phyloP scores from a whole-genome alignment of 2,329 filamentous ascomycete genomes.

The Exserohilum turcica region DNA sequence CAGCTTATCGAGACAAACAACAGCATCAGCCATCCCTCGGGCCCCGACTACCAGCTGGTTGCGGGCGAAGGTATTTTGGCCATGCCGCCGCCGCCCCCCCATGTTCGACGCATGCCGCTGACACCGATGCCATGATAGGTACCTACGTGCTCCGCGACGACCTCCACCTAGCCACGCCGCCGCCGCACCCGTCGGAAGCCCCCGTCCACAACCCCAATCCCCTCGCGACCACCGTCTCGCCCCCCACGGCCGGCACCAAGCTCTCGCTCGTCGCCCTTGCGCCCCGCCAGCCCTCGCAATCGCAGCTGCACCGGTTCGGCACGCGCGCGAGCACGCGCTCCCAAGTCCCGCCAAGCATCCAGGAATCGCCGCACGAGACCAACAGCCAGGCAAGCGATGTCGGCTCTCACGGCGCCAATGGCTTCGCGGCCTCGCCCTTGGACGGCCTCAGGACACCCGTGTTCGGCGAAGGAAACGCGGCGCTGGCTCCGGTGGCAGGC shows the following conservation, averaged over 20 bases:
- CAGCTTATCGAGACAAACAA: conserved; percentile 95
- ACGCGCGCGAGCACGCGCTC: conserved; percentile 51
- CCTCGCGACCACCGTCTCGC: conserved; percentile 79
- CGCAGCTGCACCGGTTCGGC: conserved; percentile 49
- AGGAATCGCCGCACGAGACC: conserved; percentile 51
- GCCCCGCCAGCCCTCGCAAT: conserved; percentile 53
- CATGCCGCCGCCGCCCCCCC: conserved; percentile 2
- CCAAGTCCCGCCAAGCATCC: conserved; percentile 53
- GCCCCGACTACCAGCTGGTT: conserved; percentile 85
- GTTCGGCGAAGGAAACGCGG: conserved; percentile 85
- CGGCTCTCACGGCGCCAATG: conserved; percentile 51
- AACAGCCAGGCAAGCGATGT: conserved; percentile 54
- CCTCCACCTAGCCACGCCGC: conserved; percentile 88
- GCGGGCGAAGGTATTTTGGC: conserved; percentile 79
- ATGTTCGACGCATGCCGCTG: conserved; percentile 11
- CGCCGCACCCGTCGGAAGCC: conserved; percentile 92
- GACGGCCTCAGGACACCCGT: conserved; percentile 58
- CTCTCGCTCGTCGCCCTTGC: conserved; percentile 77
- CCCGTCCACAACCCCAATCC: conserved; percentile 88
- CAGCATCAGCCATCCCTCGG: conserved; percentile 76
- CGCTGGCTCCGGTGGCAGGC: conserved; percentile 63
- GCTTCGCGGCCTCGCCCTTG: conserved; percentile 36
- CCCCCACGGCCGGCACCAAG: conserved; percentile 84
- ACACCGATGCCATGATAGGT: conserved; percentile 58
- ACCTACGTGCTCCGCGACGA: conserved; percentile 92